phyloP scores from a whole-genome alignment of 192 early-diverging fungal species.

The Chytriomyces sp. region DNA sequence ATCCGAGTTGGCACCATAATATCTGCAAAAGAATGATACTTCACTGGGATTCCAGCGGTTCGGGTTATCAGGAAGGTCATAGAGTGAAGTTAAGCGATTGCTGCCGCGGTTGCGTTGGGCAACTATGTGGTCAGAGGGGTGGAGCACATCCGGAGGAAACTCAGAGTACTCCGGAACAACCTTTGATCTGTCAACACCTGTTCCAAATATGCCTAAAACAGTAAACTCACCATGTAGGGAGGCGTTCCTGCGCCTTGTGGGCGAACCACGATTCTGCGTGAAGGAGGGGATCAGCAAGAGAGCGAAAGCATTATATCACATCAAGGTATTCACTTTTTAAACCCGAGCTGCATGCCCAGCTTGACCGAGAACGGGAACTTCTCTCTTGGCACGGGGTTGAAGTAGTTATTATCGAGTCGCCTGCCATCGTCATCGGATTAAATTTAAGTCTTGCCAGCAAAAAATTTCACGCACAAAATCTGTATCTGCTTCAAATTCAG shows the following conservation, averaged over 20 bases:
- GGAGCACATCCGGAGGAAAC: constrained; percentile 19
- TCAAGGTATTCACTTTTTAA: constrained; percentile 14
- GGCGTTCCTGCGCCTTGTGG: not conserved
- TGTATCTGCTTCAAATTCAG: constrained; percentile 4
- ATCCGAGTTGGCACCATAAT: not conserved
- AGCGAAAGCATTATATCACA: not conserved
- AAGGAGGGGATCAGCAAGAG: not conserved
- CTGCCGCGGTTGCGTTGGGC: constrained; percentile 2
- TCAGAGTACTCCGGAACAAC: constrained; percentile 21
- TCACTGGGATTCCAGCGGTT: constrained; percentile 17
- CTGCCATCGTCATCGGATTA: too few relatives aligned
- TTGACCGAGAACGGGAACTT: constrained; percentile 17
- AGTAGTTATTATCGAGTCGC: constrained; percentile 24
- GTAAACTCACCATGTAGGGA: too few relatives aligned
- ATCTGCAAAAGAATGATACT: constrained; percentile 13
- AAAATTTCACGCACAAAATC: constrained; percentile 3
- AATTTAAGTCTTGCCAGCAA: not conserved
- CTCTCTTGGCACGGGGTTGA: constrained; percentile 2
- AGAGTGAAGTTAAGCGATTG: constrained; percentile 9
- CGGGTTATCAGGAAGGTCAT: constrained; percentile 25
- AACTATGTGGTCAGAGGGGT: constrained; percentile 15
- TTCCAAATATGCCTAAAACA: too few relatives aligned
- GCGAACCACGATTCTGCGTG: constrained; percentile 7
- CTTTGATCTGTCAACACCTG: too few relatives aligned
- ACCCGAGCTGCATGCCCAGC: constrained; percentile 18